Base-by-base conservation (phyloP, 2,329 filamentous ascomycete genomes). In the Intubia oerlemansii region DNA sequence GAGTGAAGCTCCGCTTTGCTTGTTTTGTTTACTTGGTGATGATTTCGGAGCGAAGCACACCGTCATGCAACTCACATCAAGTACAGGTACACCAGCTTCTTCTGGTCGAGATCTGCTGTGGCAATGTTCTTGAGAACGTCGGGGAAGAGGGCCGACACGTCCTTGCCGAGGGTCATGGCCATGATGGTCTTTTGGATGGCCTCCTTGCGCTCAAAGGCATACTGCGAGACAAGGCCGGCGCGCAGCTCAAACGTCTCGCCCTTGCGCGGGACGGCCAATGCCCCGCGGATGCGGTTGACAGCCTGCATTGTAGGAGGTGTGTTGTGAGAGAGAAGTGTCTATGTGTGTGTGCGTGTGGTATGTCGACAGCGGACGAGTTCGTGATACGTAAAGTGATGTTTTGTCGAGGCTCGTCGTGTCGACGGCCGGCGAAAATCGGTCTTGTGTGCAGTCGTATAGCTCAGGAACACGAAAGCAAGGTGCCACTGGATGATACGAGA, bases 121-220 rank as follows among this genome's bases (percentile, higher is more conserved):
- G 88, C 88, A 52, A 98, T 98, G 47, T 98, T 98, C 65, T 98
- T 98, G 38, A 98, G 60, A 19, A 98, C 88, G 48, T 98, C 88
- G 2, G 88, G 88, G 49, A 98, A 98, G 38, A 98, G 59, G 32
- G 84, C 79, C 30, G 88, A 98, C 34, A 98, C 88, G 55, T 98
- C 88, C 54, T 98, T 98, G 51, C 88, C 88, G 42, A 98, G 53
- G 2, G 88, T 98, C 88, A 98, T 98, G 48, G 88, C 84, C 84
- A 95, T 95, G 57, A 98, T 98, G 39, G 88, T 98, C 64, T 92
- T 95, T 50, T 98, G 88, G 42, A 98, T 98, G 15, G 88, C 79
- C 59, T 98, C 88, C 54, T 98, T 98, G 45, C 82, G 75, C 66
- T 98, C 88, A 56, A 90, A 93, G 35, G 88, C 88, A 75, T 95